Evolutionary conservation across 495 filamentous ascomycete species (phyloP).

Genomic region (Neurospora sp.): DNA sequence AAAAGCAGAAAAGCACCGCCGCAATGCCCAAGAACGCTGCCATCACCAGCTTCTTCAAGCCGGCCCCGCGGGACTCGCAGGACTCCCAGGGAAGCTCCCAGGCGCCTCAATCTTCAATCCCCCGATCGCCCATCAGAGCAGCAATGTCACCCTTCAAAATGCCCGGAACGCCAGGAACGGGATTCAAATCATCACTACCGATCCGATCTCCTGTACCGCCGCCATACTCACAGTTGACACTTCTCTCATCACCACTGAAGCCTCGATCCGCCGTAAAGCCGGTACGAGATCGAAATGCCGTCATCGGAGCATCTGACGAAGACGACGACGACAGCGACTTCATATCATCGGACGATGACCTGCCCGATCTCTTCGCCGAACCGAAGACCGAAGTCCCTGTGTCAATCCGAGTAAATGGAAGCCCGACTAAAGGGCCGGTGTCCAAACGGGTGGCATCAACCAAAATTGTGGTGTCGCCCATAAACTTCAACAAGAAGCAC

Average conservation of each 20-base stretch:
- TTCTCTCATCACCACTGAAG: conserved; percentile 20
- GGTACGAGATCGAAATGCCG: conserved; percentile 22
- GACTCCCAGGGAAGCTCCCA: neutral
- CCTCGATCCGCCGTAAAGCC: conserved; percentile 10
- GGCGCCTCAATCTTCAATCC: neutral
- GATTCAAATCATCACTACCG: conserved; percentile 4
- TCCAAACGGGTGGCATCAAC: neutral
- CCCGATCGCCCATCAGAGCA: neutral
- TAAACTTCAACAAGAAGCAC: conserved; percentile 45
- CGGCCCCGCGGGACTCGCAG: conserved; percentile 1
- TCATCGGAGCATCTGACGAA: conserved; percentile 61
- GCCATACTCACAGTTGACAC: conserved; percentile 3
- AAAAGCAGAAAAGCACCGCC: neutral
- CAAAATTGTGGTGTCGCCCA: conserved; percentile 28
- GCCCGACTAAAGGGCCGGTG: neutral
- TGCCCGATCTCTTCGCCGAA: conserved; percentile 13
- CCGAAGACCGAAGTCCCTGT: conserved; percentile 1
- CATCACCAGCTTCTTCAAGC: conserved; percentile 27
- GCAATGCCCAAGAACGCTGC: conserved; percentile 11
- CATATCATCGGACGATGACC: conserved; percentile 12
- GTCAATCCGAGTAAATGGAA: neutral
- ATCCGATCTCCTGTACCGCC: conserved; percentile 3
- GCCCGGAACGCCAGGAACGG: conserved; percentile 3
- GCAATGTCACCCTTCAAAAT: neutral
- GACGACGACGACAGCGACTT: conserved; percentile 25